Conservation (phyloP, 495 filamentous ascomycete genomes). For the Penicillium manginii region DNA sequence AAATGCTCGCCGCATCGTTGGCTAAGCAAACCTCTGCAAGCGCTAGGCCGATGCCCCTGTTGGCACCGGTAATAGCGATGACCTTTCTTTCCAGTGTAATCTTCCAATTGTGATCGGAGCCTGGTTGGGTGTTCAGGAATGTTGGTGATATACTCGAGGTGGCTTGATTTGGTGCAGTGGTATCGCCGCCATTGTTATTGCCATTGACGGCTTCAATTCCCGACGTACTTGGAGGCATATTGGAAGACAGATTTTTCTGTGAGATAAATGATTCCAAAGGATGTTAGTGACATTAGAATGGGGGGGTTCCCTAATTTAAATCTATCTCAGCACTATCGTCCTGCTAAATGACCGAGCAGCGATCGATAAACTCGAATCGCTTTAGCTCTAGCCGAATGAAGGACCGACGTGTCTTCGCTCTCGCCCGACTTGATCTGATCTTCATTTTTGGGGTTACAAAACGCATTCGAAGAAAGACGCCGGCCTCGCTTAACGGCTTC, state of each 20-base stretch:
- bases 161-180: neutral
- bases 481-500: neutral
- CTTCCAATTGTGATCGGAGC: slow-evolving; percentile 29
- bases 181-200: neutral
- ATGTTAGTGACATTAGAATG: neutral
- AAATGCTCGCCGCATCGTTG: slow-evolving; percentile 40
- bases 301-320: neutral
- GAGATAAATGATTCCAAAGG: neutral
- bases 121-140: slow-evolving; percentile 29
- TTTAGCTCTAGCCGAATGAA: neutral
- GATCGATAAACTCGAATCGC: neutral
- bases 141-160: neutral
- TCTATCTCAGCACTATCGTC: neutral
- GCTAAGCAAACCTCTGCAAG: slow-evolving; percentile 45
- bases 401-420: neutral
- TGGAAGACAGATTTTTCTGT: neutral
- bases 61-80: slow-evolving; percentile 42
- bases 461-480: neutral
- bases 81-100: slow-evolving; percentile 32
- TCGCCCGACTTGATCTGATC: neutral
- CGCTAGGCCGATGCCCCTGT: slow-evolving; percentile 42
- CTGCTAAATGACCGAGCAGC: neutral
- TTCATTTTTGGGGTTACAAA: neutral
- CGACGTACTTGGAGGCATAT: neutral
- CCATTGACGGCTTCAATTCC: neutral